Evolutionary conservation across 1,284 basidiomycete species (phyloP), one percentile per base, ranked within the genome.

Genomic region (Mrakiaceae sp.): DNA sequence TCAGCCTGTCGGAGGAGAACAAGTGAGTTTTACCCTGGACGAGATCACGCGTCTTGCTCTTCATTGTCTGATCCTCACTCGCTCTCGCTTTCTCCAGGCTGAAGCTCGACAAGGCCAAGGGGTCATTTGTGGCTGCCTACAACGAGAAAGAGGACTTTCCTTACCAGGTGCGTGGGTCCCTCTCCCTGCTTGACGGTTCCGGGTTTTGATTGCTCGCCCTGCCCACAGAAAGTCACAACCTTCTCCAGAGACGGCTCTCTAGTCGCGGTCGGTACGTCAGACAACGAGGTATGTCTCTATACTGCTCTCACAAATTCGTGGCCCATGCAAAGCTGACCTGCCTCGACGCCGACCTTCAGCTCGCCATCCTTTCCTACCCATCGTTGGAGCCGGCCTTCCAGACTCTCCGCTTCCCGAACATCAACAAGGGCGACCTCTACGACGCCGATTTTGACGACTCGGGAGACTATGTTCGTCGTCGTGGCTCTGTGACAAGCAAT

Each of bases 131-230:
- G 2, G 77, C 82, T 6, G 76, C 51, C 39, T 66, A 55, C 50
- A 44, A 44, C 3, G 55, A 83, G 70, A 72, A 78, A 4, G 88
- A 90, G 58, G 88, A 91, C 70, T 95, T 86, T 70, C 91, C 94
- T 74, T 95, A 86, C 70, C 91, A 95, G 78, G 91, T 89, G 67
- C 57, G 80, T 72, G 10, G 3, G 7, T 7, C n/a, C 16, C 4
- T 42, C 46, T 10, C 11, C 43, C 50, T 5, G 1, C 3, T 39
- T 16, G 6, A 11, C 11, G 16, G 54, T 44, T 58, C 47, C 7
- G 53, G 4, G 8, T n/a, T 55, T 42, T 74, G 64, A 71, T 62
- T 50, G 27, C 47, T 68, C 55, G 27, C 27, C 46, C 42, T 60
- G 8, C 42, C 46, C 3, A 42, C 71, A 92, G 88, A 89, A 86